Evolutionary conservation across 2,329 filamentous ascomycete species (phyloP).

Genomic region (Zalaria obscura): DNA sequence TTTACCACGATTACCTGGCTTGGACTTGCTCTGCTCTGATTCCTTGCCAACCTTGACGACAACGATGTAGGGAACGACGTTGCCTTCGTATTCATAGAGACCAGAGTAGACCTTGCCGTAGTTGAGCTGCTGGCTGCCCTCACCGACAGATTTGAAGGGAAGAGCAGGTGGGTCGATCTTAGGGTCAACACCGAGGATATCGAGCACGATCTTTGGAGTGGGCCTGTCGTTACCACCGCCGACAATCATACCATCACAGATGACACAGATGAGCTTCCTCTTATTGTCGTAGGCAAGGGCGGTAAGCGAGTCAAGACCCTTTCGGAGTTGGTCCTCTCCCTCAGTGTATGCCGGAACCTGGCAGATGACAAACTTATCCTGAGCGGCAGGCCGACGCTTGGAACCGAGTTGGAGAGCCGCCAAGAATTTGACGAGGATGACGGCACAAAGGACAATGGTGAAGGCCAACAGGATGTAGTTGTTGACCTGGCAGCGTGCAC

Average conservation of each 20-base stretch:
- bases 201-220: conserved; percentile 92
- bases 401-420: conserved; percentile 86
- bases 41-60: conserved; percentile 96
- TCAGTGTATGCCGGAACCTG: conserved; percentile 97
- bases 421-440: conserved; percentile 80
- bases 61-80: conserved; percentile 91
- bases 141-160: conserved; percentile 84
- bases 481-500: conserved; percentile 67
- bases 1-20: conserved; percentile 96
- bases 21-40: conserved; percentile 77
- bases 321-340: conserved; percentile 85
- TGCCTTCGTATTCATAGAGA: conserved; percentile 93
- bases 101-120: conserved; percentile 98
- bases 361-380: conserved; percentile 98
- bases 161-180: conserved; percentile 91
- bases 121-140: conserved; percentile 84
- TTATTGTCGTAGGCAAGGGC: conserved; percentile 97
- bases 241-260: conserved; percentile 95
- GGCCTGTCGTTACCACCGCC: conserved; percentile 92
- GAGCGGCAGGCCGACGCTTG: conserved; percentile 73
- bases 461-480: conserved; percentile 83
- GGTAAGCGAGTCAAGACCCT: conserved; percentile 86
- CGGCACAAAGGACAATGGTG: conserved; percentile 65
- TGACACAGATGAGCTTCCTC: conserved; percentile 87
- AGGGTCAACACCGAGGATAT: conserved; percentile 92